Evolutionary conservation across 352 stramenopile genomes (phyloP).

Genomic region (Phytophthora colocasiae): DNA sequence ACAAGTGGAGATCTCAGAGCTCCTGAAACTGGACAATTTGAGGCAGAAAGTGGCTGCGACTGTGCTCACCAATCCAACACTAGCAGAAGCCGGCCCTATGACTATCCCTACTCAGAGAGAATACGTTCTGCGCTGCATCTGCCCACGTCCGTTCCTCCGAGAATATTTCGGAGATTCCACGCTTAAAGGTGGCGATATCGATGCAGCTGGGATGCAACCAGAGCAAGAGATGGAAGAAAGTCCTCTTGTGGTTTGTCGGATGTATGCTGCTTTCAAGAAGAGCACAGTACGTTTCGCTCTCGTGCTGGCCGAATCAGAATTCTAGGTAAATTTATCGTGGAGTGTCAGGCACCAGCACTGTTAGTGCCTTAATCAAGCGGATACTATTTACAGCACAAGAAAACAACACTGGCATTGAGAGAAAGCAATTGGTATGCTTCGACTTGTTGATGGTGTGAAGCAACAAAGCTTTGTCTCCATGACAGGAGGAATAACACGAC

Average conservation of each 20-base stretch:
- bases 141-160: conserved; percentile 68
- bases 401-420: too few species aligned
- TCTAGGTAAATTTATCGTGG: conserved; percentile 35
- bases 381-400: too few species aligned
- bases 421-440: not conserved
- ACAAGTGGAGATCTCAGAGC: conserved; percentile 41
- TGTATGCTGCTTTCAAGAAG: conserved; percentile 83
- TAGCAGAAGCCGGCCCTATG: conserved; percentile 34
- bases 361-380: too few species aligned
- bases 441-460: not conserved
- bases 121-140: conserved; percentile 81
- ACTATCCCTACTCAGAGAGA: conserved; percentile 59
- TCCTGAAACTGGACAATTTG: conserved; percentile 46
- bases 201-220: conserved; percentile 10
- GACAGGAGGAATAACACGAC: not conserved
- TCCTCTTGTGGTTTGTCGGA: conserved; percentile 76
- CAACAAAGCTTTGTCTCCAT: not conserved
- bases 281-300: conserved; percentile 82
- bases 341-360: too few species aligned
- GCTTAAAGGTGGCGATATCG: conserved; percentile 29
- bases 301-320: conserved; percentile 77
- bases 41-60: conserved; percentile 46
- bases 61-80: conserved; percentile 53
- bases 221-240: conserved; percentile 54
- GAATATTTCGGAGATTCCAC: conserved; percentile 44